Evolutionary conservation across 345 rosid species (phyloP), one percentile per base, ranked within the genome.

Genomic region (Barbarea vulgaris): DNA sequence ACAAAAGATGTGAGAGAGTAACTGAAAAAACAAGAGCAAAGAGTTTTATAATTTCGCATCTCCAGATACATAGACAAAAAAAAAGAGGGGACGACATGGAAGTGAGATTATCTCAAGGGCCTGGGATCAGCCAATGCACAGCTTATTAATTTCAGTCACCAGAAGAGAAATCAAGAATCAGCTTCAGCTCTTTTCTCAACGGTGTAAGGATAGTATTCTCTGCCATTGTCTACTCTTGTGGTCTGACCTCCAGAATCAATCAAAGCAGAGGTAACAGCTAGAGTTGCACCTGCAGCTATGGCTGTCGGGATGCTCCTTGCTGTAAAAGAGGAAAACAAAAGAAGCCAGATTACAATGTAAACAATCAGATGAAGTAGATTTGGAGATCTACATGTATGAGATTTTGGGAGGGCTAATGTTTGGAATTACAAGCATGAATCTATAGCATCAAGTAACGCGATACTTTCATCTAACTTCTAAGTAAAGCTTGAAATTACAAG

Each of bases 181-280:
- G 66, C 87, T 36, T 80, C 31, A 31, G 93, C 70, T 83, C 87
- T 87, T 85, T 95, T 90, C 91, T 89, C 86, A 48, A 90, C 90
- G 53, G 98, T 85, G 85, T 92, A 90, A 10, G 99, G 91, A 73
- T 87, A 95, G 71, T 92, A 92, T 78, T 92, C 99, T 85, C 90
- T 95, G 69, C 97, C 96, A 3, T 11, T 85, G 83, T 95, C 99
- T 65, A 79, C 30, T 85, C 97, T 92, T 64, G 94, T 95, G 52
- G 98, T 95, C 79, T 90, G 99, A 44, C 96, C 96, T 30, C 98
- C 97, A 15, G 88, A 81, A 74, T 95, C 99, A 73, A 95, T 90
- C 56, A 84, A 7, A 12, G 93, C 84, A 65, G 98, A 90, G 37
- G 99, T 95, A 72, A 89, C 78, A 5, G 97, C 99, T 41, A 95